phyloP scores from a whole-genome alignment of 495 filamentous ascomycete species.

The Clavariopsis aquatica region DNA sequence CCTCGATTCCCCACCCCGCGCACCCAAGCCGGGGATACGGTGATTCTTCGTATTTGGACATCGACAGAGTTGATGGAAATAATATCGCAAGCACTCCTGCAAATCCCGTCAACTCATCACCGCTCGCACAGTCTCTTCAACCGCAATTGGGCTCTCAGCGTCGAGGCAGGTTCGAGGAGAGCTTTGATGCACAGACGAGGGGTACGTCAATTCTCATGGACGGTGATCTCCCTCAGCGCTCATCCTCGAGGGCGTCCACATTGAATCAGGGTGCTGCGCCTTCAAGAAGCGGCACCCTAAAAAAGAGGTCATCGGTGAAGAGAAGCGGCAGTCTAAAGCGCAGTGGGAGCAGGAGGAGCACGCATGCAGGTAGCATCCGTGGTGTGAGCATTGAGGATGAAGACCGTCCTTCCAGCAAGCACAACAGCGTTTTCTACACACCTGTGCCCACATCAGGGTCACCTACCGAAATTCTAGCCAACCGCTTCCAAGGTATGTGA shows the following conservation, averaged over 20 bases:
- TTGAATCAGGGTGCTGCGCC: conserved; percentile 46
- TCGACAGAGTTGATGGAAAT: conserved; percentile 23
- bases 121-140: conserved; percentile 49
- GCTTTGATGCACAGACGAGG: conserved; percentile 69
- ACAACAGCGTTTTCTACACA: conserved; percentile 84
- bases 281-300: conserved; percentile 75
- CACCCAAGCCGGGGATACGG: conserved; percentile 43
- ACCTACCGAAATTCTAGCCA: conserved; percentile 86
- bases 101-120: conserved; percentile 47
- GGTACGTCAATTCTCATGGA: conserved; percentile 60
- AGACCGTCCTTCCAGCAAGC: conserved; percentile 59
- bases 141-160: conserved; percentile 18
- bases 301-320: conserved; percentile 79
- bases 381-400: conserved; percentile 66
- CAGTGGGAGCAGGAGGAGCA: conserved; percentile 64
- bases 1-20: conserved; percentile 38
- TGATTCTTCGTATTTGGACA: conserved; percentile 16
- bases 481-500: conserved; percentile 80
- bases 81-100: conserved; percentile 48
- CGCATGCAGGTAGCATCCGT: conserved; percentile 79
- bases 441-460: conserved; percentile 84
- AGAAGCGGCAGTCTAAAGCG: conserved; percentile 74
- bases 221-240: conserved; percentile 43
- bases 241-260: conserved; percentile 46
- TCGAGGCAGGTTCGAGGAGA: conserved; percentile 63